Evolutionary conservation across 1,284 basidiomycete genomes (phyloP), one percentile per base, ranked within the genome.

Genomic region (Pseudomicrostroma phylloplanum): DNA sequence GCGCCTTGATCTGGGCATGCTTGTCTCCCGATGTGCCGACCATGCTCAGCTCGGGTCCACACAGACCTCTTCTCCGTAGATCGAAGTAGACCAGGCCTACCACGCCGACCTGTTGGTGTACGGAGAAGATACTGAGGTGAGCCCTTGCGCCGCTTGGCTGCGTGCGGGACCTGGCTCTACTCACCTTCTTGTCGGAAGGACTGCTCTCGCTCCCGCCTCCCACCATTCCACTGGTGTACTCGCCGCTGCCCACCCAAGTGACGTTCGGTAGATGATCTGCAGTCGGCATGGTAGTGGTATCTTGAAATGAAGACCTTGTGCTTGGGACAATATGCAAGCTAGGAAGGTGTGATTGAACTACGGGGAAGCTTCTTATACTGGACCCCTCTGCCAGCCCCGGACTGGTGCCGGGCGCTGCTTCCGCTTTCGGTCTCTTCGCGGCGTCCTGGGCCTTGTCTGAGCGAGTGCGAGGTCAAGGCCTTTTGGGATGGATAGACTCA

Each of bases 41-140:
- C 89, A 91, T 91, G 56, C 84, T 84, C 40, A 91, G 85, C 61
- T 86, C 80, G 68, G 80, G 76, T 25, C 75, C 69, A 68, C 89
- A 89, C 83, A 93, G 92, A 63, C 88, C 89, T 40, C 88, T 82
- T 67, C 91, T 85, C 66, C 90, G 86, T 54, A 94, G 85, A 80
- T 94, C 92, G 70, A 94, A 94, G 69, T 91, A 85, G 36, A 91
- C 92, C 63, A 94, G 83, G 25, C 86, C 92, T 64, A 94, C 90
- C 49, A 96, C 92, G 65, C 82, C 82, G 54, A 83, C 89, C 51
- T 54, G 51, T 11, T 6, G 51, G 51, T 7, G 25, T 90, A 78
- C 25, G 13, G 46, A 39, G 36, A 56, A 58, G 49, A 42, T n/a
- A 67, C 49, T 49, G 13, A 21, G 42, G 30, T 59, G 25, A 39